phyloP scores from a whole-genome alignment of 768 basidiomycete genomes.

The Trametes coccinea region DNA sequence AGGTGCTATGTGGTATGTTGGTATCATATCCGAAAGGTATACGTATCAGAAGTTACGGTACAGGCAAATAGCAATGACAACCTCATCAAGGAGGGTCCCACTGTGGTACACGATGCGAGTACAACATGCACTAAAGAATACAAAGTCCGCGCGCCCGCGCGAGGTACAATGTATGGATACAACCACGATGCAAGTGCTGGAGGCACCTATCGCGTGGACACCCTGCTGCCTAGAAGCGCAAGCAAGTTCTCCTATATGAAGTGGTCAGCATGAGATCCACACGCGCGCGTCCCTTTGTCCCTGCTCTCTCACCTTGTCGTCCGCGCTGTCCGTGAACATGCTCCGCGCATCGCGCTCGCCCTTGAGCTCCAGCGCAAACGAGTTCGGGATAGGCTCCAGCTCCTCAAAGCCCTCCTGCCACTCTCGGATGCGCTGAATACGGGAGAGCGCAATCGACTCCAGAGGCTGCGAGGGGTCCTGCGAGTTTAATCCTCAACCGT shows the following conservation, averaged over 20 bases:
- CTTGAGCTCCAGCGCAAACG: constrained; percentile 33
- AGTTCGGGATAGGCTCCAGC: constrained; percentile 33
- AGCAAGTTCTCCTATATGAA: constrained; percentile 18
- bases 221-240: constrained; percentile 19
- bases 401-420: constrained; percentile 35
- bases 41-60: constrained; percentile 1
- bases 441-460: constrained; percentile 24
- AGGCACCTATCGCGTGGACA: constrained; percentile 12
- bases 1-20: background rate
- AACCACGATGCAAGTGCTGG: background rate
- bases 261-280: background rate
- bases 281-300: background rate
- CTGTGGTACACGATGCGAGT: background rate
- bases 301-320: constrained; percentile 23
- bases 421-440: constrained; percentile 29
- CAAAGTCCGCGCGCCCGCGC: too few relatives aligned
- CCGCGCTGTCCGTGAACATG: constrained; percentile 28
- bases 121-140: background rate
- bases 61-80: too few relatives aligned
- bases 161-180: background rate
- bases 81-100: too few relatives aligned
- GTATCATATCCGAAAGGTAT: background rate
- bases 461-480: constrained; percentile 27
- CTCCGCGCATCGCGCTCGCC: constrained; percentile 27
- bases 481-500: constrained; percentile 1